Conservation (phyloP, 768 basidiomycete species). For the Collybiopsis luxurians region DNA sequence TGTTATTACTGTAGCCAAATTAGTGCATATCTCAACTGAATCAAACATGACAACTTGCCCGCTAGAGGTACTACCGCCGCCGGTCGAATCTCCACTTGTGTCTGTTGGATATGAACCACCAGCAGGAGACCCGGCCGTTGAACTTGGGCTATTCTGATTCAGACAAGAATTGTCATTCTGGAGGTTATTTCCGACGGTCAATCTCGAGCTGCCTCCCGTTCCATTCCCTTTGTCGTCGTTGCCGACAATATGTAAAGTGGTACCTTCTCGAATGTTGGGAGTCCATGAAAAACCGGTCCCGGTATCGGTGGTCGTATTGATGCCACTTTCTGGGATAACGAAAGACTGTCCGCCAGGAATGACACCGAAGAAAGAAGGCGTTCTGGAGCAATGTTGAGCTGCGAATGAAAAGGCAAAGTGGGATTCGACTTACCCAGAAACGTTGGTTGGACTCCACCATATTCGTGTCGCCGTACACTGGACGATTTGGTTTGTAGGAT, state of each 20-base stretch:
- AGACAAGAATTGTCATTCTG: constrained; percentile 55
- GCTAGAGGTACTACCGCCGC: constrained; percentile 23
- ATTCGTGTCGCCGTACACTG: constrained; percentile 63
- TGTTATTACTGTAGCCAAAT: constrained; percentile 25
- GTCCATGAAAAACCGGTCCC: constrained; percentile 67
- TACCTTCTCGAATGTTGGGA: constrained; percentile 60
- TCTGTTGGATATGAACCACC: constrained; percentile 70
- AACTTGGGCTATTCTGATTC: constrained; percentile 61
- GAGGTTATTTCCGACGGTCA: constrained; percentile 52
- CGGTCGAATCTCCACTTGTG: constrained; percentile 32
- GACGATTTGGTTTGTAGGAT: constrained; percentile 60
- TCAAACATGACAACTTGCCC: not conserved
- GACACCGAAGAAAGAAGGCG: constrained; percentile 61
- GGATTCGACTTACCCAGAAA: constrained; percentile 46
- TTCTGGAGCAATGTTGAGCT: constrained; percentile 30
- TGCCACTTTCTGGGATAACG: constrained; percentile 46
- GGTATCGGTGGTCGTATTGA: constrained; percentile 31
- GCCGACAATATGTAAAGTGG: constrained; percentile 62
- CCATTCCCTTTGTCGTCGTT: constrained; percentile 69
- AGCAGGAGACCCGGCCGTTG: constrained; percentile 73
- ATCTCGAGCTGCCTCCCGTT: constrained; percentile 59
- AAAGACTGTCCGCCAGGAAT: constrained; percentile 83
- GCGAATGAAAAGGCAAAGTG: not conserved
- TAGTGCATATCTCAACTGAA: not conserved
- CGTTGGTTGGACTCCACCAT: constrained; percentile 55